phyloP scores from a whole-genome alignment of 1,139 yeast species.

The Protomyces lactucae-debilis region DNA sequence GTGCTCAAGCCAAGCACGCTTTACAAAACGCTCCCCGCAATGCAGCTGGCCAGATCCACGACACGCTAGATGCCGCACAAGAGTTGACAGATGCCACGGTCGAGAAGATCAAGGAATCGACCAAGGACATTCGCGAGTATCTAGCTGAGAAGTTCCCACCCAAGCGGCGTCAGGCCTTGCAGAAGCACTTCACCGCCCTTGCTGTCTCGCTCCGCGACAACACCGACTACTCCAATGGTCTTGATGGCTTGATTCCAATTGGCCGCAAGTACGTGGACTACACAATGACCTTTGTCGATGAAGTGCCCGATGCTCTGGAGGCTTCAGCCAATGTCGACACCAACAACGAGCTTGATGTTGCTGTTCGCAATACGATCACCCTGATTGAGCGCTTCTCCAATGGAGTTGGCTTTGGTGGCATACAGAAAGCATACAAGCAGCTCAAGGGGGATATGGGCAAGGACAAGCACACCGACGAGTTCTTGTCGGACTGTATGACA shows the following conservation, averaged over 20 bases:
- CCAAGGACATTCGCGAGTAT: constrained; percentile 16
- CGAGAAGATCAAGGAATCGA: constrained; percentile 21
- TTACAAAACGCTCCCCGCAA: constrained; percentile 20
- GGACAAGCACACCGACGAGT: constrained; percentile 15
- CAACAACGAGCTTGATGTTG: constrained; percentile 15
- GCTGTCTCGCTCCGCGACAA: constrained; percentile 22
- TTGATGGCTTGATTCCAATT: constrained; percentile 20
- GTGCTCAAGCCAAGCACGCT: constrained; percentile 21
- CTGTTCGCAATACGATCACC: constrained; percentile 12
- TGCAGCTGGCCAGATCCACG: constrained; percentile 23
- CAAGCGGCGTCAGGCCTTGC: constrained; percentile 14
- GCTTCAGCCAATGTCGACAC: constrained; percentile 8
- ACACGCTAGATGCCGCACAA: constrained; percentile 17
- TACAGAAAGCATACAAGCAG: constrained; percentile 12
- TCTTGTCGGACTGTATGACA: constrained; percentile 14
- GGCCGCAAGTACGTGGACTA: constrained; percentile 23
- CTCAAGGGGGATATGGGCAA: constrained; percentile 21
- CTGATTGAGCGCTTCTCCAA: constrained; percentile 22
- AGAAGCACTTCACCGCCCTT: constrained; percentile 16
- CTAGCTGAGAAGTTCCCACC: constrained; percentile 18
- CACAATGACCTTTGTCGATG: constrained; percentile 23
- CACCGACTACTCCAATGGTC: constrained; percentile 22
- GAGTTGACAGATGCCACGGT: constrained; percentile 12
- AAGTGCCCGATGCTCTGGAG: constrained; percentile 7
- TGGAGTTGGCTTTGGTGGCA: constrained; percentile 19